A percentile compares a stretch with the other conserved stretches of the same genome.
Conservation (phyloP, 306 rosid genomes). For the Rosa rugosa region DNA sequence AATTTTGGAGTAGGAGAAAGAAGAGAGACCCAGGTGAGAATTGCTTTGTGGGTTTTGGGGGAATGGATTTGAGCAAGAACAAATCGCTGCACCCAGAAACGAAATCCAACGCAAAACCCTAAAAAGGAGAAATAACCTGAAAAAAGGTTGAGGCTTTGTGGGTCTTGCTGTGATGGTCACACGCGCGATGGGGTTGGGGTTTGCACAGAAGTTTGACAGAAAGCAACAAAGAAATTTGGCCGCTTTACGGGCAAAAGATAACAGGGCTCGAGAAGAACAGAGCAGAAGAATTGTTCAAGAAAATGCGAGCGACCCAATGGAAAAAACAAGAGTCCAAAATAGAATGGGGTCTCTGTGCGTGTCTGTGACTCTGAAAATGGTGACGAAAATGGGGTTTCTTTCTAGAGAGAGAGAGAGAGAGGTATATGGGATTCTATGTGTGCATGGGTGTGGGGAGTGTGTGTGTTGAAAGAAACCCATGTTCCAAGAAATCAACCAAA, state of each 20-base stretch:
- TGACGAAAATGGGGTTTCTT: conserved; percentile 28
- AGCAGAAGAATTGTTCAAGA: conserved; percentile 12
- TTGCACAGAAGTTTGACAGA: conserved; percentile 24
- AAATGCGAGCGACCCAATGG: conserved; percentile 21
- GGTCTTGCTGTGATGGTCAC: background rate
- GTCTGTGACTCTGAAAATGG: conserved; percentile 26
- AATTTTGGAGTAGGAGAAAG: conserved; percentile 14
- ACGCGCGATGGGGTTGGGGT: background rate
- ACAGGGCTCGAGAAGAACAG: conserved; percentile 31
- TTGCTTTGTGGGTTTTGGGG: background rate
- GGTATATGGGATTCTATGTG: conserved; percentile 48
- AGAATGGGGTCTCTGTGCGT: conserved; percentile 11
- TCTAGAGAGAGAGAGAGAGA: conserved; percentile 18
- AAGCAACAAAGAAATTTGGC: background rate
- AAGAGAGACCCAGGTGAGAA: background rate
- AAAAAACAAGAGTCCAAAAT: conserved; percentile 42
- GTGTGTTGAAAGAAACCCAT: conserved; percentile 34
- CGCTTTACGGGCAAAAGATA: conserved; percentile 5
- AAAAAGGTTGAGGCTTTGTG: conserved; percentile 18
- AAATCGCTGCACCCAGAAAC: conserved; percentile 20
- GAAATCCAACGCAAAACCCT: conserved; percentile 25
- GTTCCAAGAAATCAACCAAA: conserved; percentile 43
- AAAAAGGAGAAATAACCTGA: background rate
- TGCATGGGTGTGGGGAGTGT: conserved; percentile 54
- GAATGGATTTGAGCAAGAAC: conserved; percentile 8